A percentile compares a stretch with the other conserved stretches of the same genome.
Conservation (phyloP, 2,329 filamentous ascomycete species). For the Delphinella strobiligena region DNA sequence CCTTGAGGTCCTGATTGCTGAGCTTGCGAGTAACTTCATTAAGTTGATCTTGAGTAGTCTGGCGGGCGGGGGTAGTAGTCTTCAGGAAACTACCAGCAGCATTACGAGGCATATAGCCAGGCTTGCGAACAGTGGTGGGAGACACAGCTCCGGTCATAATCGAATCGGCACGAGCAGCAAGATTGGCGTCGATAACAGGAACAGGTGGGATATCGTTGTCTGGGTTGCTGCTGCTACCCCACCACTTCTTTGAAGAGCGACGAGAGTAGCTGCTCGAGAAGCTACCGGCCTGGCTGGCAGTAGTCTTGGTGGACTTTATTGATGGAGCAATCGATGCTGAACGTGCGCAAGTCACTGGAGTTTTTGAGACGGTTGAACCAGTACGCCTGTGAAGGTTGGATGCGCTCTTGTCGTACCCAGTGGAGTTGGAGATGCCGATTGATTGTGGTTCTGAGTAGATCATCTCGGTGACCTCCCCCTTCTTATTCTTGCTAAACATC, state of each 20-base stretch:
- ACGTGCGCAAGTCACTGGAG: no score
- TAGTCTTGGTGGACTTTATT: slow-evolving; percentile 1
- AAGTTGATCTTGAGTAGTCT: slow-evolving; percentile 3
- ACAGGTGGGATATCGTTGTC: slow-evolving; percentile 5
- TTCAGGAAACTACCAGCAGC: slow-evolving; percentile 7
- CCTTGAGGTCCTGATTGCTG: slow-evolving; percentile 1
- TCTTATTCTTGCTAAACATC: slow-evolving; percentile 4
- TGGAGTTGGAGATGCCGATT: no score
- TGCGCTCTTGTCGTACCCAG: background rate
- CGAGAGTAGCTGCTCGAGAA: slow-evolving; percentile 3
- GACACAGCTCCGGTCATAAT: no score
- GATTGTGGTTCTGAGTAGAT: no score
- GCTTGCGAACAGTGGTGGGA: slow-evolving; percentile 6
- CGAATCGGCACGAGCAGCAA: background rate
- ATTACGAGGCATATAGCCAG: slow-evolving; percentile 8
- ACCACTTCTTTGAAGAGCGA: slow-evolving; percentile 7
- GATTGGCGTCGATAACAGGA: slow-evolving; percentile 7
- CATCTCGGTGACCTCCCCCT: background rate
- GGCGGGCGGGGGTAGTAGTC: slow-evolving; percentile 5
- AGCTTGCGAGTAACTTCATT: slow-evolving; percentile 4
- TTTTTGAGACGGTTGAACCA: background rate
- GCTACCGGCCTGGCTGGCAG: slow-evolving; percentile 3
- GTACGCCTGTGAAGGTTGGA: slow-evolving; percentile 2
- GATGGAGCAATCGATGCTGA: background rate
- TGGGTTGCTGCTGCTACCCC: slow-evolving; percentile 6